A percentile compares a stretch with the other conserved stretches of the same genome.
Conservation (phyloP, 176 grass and related monocot genomes). For the Zoysia pacifica region DNA sequence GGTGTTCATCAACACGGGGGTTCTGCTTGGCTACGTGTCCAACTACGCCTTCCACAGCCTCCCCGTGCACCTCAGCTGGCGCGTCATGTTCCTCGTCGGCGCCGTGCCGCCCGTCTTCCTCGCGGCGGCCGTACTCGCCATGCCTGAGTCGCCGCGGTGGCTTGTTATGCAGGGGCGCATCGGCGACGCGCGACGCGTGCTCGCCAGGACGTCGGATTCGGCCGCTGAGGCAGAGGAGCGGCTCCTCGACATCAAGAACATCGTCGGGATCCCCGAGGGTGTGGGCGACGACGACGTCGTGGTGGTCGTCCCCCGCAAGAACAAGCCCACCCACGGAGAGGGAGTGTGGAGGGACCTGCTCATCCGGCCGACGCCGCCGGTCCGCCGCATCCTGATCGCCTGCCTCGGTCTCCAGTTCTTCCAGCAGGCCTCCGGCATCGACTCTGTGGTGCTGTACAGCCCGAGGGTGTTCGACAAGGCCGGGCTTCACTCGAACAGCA, state of each 20-base stretch:
- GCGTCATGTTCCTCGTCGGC: slow-evolving; percentile 73
- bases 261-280: slow-evolving; percentile 55
- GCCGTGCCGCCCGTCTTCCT: slow-evolving; percentile 67
- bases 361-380: slow-evolving; percentile 54
- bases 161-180: slow-evolving; percentile 80
- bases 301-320: not conserved
- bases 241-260: slow-evolving; percentile 60
- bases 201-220: slow-evolving; percentile 54
- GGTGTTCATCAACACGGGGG: slow-evolving; percentile 76
- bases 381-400: slow-evolving; percentile 67
- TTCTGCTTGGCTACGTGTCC: slow-evolving; percentile 85
- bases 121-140: slow-evolving; percentile 54
- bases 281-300: slow-evolving; percentile 9
- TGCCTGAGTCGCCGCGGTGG: slow-evolving; percentile 96
- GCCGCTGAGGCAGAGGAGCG: slow-evolving; percentile 55
- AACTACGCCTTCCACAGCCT: slow-evolving; percentile 79
- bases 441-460: slow-evolving; percentile 81
- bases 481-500: slow-evolving; percentile 39
- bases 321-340: slow-evolving; percentile 37
- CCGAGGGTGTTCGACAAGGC: slow-evolving; percentile 65
- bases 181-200: slow-evolving; percentile 56
- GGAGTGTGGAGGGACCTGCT: slow-evolving; percentile 76
- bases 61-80: slow-evolving; percentile 65
- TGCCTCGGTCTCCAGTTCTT: slow-evolving; percentile 82
- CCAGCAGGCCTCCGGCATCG: slow-evolving; percentile 78